Percentiles rank a stretch among this genome's conserved stretches.
These are phyloP conservation scores for Rhodocollybia butyracea DNA, from an alignment of 768 basidiomycete species.

Conservation along the genomic window DNA sequence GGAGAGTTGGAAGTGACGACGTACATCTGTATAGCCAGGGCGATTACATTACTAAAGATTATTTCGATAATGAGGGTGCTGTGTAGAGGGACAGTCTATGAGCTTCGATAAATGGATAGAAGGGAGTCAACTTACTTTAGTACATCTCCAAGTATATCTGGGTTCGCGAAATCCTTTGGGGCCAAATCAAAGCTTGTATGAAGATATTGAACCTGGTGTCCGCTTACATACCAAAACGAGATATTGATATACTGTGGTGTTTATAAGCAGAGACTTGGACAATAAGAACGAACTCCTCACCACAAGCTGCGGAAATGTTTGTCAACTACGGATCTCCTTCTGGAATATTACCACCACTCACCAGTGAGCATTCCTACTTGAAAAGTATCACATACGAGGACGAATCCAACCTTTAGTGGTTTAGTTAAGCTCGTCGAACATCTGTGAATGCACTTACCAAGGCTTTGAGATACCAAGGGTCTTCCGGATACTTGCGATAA, in stretches of 20 bases:
- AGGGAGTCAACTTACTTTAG: constrained; percentile 6
- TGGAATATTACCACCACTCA: neutral
- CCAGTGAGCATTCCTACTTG: constrained; percentile 11
- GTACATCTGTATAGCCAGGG: constrained; percentile 11
- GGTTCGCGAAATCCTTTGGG: constrained; percentile 10
- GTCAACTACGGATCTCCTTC: neutral
- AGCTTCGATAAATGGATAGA: neutral
- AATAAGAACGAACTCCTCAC: too few relatives aligned
- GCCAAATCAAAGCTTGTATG: neutral
- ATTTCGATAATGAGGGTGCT: constrained; percentile 16
- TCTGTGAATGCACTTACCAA: too few relatives aligned
- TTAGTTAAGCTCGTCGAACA: too few relatives aligned
- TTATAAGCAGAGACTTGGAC: too few relatives aligned
- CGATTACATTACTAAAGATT: constrained; percentile 12
- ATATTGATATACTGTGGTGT: constrained; percentile 3
- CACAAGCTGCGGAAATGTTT: neutral
- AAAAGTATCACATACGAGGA: too few relatives aligned
- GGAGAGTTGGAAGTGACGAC: neutral
- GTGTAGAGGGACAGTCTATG: neutral
- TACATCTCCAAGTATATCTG: neutral
- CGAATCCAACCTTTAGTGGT: too few relatives aligned
- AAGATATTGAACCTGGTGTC: neutral
- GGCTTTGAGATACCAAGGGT: too few relatives aligned
- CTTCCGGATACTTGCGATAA: too few relatives aligned
- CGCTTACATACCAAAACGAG: neutral